Evolutionary conservation across 768 basidiomycete genomes (phyloP), one percentile per base, ranked within the genome.

Genomic region (Mrakia gelida): DNA sequence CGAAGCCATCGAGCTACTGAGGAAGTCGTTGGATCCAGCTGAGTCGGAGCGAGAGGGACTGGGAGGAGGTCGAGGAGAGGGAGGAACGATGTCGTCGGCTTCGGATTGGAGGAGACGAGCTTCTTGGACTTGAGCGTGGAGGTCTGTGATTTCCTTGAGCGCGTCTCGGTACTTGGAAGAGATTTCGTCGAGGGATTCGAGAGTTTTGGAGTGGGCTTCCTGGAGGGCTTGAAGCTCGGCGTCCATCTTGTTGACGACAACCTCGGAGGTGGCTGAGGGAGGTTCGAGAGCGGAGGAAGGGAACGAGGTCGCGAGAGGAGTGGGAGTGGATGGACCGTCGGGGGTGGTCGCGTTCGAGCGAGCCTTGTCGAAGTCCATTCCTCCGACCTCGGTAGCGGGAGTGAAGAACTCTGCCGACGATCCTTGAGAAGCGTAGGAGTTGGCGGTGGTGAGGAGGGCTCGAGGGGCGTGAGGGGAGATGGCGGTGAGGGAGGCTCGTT

Each of bases 81-180:
- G 15, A 21, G 15, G 41, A 16, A 43, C 41, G 67, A 70, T 23
- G 67, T 70, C 67, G 67, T n/a, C 38, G n/a, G 71, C 68, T 59
- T 65, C 71, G 15, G 52, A 52, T 23, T 45, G 32, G 26, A 73
- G 62, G 34, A 56, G 73, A n/a, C 91, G 93, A 11, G 90, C 88
- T 83, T 96, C 95, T 82, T 95, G 90, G 45, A 96, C 90, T 84
- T 97, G 94, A n/a, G 90, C 88, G 26, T 91, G 91, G 59, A 99
- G 88, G 81, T 95, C 94, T n/a, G 92, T 92, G 78, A 99, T 96
- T 84, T 96, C 93, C 71, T 89, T 89, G 43, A 98, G 87, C 26
- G 95, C 92, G 79, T 96, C 92, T 43, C 73, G 56, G 41, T 68
- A 76, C 38, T 61, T 72, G 67, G 78, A 73, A 2, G 81, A 81